phyloP scores from a whole-genome alignment of 768 basidiomycete species.

The Scleroderma bovista region DNA sequence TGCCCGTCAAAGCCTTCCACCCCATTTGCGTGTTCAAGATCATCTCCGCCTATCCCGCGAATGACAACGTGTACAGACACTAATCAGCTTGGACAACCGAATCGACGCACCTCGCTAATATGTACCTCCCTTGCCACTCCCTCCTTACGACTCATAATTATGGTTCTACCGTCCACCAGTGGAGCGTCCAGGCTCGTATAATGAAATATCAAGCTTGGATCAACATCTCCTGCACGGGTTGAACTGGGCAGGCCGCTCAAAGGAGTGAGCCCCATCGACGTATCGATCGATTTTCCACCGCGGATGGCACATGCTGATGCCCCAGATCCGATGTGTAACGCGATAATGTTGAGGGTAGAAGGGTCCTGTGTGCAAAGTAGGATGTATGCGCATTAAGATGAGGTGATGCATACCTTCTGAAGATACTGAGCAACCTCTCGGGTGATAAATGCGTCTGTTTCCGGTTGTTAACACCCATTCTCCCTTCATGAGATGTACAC shows the following conservation, averaged over 20 bases:
- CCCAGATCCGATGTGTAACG: slow-evolving; percentile 88
- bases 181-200: slow-evolving; percentile 49
- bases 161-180: slow-evolving; percentile 18
- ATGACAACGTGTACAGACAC: background rate
- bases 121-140: slow-evolving; percentile 40
- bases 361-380: slow-evolving; percentile 27
- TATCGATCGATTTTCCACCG: slow-evolving; percentile 72
- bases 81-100: slow-evolving; percentile 1
- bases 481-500: background rate
- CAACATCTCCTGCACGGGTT: slow-evolving; percentile 77
- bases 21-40: slow-evolving; percentile 74
- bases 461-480: slow-evolving; percentile 1
- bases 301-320: slow-evolving; percentile 78
- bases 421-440: slow-evolving; percentile 56
- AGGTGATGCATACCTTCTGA: slow-evolving; percentile 35
- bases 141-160: slow-evolving; percentile 45
- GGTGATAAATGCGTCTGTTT: slow-evolving; percentile 61
- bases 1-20: slow-evolving; percentile 74
- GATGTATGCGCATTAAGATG: background rate
- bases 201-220: slow-evolving; percentile 87
- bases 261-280: slow-evolving; percentile 90
- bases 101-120: slow-evolving; percentile 41
- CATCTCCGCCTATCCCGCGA: slow-evolving; percentile 48
- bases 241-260: slow-evolving; percentile 86
- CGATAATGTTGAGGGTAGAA: slow-evolving; percentile 62